Evolutionary conservation across 768 basidiomycete genomes (phyloP).

Genomic region (Crucibulum laeve): DNA sequence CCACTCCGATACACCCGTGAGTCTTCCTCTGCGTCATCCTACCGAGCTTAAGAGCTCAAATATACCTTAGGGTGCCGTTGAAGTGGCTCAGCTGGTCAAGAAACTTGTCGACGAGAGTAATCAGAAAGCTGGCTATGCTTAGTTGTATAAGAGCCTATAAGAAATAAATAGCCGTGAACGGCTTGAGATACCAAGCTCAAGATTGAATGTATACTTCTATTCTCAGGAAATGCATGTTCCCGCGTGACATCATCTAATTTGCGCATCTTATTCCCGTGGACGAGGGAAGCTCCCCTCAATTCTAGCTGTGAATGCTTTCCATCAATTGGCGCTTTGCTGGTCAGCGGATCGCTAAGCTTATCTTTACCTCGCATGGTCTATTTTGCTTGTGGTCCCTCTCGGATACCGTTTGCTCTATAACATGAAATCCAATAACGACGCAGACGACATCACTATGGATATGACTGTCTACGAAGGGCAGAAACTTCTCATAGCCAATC

Average conservation of each 20-base stretch:
- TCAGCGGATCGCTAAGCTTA: neutral
- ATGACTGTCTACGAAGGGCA: conserved; percentile 22
- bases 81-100: conserved; percentile 49
- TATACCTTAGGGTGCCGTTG: conserved; percentile 41
- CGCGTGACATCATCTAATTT: neutral
- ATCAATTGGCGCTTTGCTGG: neutral
- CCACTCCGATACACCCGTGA: conserved; percentile 61
- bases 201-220: neutral
- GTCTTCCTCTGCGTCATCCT: conserved; percentile 14
- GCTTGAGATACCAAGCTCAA: too few relatives aligned
- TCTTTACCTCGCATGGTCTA: neutral
- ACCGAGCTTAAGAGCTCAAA: neutral
- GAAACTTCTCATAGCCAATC: conserved; percentile 63
- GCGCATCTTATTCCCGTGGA: neutral
- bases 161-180: neutral
- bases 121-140: conserved; percentile 21
- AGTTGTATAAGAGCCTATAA: neutral
- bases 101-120: conserved; percentile 53
- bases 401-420: neutral
- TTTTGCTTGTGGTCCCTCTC: neutral
- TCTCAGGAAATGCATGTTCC: neutral
- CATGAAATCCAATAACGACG: neutral
- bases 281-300: too few relatives aligned
- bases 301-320: neutral
- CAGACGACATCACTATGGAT: neutral